Percentiles rank a stretch among this genome's conserved stretches.
Conservation (phyloP, 139 green algal genomes). For the Chlorella sp. region DNA sequence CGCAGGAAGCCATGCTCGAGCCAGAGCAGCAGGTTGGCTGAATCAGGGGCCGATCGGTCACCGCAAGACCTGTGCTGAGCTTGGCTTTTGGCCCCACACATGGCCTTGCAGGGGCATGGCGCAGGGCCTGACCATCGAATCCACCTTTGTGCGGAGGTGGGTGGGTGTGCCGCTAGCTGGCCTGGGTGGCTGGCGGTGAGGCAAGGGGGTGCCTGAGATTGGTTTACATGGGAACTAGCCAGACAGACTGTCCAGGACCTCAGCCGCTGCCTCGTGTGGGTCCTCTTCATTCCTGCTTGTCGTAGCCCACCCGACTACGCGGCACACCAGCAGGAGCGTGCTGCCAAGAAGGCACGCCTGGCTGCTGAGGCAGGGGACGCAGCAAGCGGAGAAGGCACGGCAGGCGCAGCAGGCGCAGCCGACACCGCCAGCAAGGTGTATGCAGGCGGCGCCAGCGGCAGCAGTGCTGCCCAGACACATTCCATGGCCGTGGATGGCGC, state of each 20-base stretch:
- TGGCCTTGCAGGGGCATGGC: constrained; percentile 12
- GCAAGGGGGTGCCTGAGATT: too few species aligned
- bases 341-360: not conserved
- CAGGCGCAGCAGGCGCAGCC: not conserved
- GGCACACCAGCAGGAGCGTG: not conserved
- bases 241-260: too few species aligned
- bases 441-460: not conserved
- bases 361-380: not conserved
- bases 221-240: too few species aligned
- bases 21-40: too few species aligned
- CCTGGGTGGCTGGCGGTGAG: too few species aligned
- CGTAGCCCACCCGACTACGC: not conserved
- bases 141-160: constrained; percentile 1
- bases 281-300: too few species aligned
- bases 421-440: not conserved
- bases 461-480: too few species aligned
- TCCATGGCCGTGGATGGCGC: not conserved
- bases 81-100: too few species aligned
- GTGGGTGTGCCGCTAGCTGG: too few species aligned
- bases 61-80: not conserved
- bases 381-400: not conserved
- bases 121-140: not conserved
- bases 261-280: too few species aligned
- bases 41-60: too few species aligned
- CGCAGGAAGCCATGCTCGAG: too few species aligned